Conservation (phyloP, 345 rosid species). For the Hevea brasiliensis region DNA sequence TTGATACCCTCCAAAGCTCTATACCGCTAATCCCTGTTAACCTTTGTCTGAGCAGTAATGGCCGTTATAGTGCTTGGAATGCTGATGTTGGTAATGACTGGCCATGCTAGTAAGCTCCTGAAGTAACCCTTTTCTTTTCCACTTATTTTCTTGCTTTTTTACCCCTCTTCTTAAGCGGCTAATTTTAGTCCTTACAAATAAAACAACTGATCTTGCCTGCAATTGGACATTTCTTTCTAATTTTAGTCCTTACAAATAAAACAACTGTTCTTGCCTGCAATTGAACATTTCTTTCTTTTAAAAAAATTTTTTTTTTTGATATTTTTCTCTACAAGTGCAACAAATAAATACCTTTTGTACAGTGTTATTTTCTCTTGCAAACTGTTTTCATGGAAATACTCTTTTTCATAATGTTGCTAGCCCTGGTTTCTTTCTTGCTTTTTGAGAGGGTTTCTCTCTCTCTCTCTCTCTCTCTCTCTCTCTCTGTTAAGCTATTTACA, state of each 20-base stretch:
- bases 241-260: not conserved
- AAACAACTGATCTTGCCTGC: not conserved
- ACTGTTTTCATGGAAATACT: no score
- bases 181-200: not conserved
- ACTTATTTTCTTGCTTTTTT: no score
- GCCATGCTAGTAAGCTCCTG: conserved; percentile 27
- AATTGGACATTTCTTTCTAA: not conserved
- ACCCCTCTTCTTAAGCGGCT: no score
- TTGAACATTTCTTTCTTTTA: no score
- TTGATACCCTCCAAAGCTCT: not conserved
- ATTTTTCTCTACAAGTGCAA: no score
- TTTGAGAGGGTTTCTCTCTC: no score
- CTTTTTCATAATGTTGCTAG: no score
- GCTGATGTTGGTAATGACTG: conserved; percentile 27
- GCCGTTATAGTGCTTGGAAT: conserved; percentile 20
- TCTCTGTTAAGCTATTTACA: not conserved
- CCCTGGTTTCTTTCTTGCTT: not conserved
- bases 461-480: no score
- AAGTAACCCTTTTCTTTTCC: not conserved
- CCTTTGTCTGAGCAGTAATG: conserved; percentile 1
- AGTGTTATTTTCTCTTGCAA: not conserved
- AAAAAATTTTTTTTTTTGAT: not conserved
- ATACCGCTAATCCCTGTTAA: not conserved
- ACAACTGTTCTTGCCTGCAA: not conserved
- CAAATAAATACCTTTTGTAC: not conserved